Evolutionary conservation across 306 rosid species (phyloP), one percentile per base, ranked within the genome.

Genomic region (Cercis canadensis): DNA sequence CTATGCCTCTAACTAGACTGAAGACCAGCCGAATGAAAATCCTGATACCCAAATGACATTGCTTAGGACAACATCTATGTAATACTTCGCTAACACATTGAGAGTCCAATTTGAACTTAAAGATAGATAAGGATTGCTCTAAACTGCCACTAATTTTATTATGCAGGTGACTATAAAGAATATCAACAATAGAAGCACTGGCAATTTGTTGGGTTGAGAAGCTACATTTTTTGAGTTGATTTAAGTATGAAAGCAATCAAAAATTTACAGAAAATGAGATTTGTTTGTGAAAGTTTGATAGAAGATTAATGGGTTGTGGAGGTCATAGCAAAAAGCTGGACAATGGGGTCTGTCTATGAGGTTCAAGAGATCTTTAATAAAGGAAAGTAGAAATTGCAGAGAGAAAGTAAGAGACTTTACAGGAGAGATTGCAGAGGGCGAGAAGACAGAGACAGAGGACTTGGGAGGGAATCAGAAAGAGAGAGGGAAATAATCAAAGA

Each of bases 1-100:
- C 85, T 84, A 67, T 90, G 98, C 75, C 87, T 88, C 40, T 93
- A 88, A 57, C 78, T 83, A 57, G 94, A 57, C 73, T 90, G 96
- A 73, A 82, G 82, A 18, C 96, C 98, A 64, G 92, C 96, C 98
- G 96, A 93, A 90, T 75, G 78, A 94, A 94, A 79, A 94, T 87
- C 62, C 96, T 71, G 24, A 90, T 71, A 71, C 94, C 96, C 88
- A 81, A 69, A 59, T 75, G 84, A 52, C 84, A 67, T 45, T 81
- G 77, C 21, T 71, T 60, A 50, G 82, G 86, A 68, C 33, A 70
- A 73, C 89, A 94, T 67, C 84, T 84, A 16, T 32, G 62, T 6
- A 90, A 56, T 62, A 94, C 89, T 62, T 88, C 69, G 5, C 76
- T 70, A 67, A 90, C 90, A 78, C 85, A 84, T 63, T 62, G 70